phyloP scores from a whole-genome alignment of 2,329 filamentous ascomycete genomes.

The Monosporascus sp. region DNA sequence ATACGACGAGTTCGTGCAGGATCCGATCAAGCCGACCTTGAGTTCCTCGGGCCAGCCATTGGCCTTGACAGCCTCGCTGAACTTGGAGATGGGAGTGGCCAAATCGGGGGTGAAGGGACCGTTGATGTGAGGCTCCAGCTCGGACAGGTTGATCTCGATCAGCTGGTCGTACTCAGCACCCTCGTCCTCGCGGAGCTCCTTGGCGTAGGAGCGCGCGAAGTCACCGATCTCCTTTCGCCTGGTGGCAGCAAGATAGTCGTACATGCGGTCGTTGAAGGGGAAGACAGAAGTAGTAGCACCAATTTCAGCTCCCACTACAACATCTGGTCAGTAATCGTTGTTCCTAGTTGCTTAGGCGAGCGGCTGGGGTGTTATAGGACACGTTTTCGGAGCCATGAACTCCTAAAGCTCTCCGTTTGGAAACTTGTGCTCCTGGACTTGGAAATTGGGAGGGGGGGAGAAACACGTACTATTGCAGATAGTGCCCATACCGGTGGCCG shows the following conservation, averaged over 20 bases:
- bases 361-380: too few relatives aligned
- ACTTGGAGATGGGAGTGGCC: conserved; percentile 95
- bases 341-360: too few relatives aligned
- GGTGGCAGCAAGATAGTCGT: conserved; percentile 88
- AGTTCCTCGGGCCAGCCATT: conserved; percentile 96
- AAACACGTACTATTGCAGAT: conserved; percentile 50
- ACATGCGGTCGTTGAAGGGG: conserved; percentile 97
- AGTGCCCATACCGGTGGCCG: conserved; percentile 82
- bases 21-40: conserved; percentile 95
- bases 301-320: conserved; percentile 51
- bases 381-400: too few relatives aligned
- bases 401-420: too few relatives aligned
- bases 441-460: conserved; percentile 21
- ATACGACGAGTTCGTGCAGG: conserved; percentile 88
- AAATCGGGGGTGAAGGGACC: conserved; percentile 98
- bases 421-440: neutral
- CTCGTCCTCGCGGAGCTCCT: conserved; percentile 81
- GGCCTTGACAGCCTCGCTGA: conserved; percentile 86
- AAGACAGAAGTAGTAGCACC: conserved; percentile 90
- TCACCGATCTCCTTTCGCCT: conserved; percentile 89
- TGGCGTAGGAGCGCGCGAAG: conserved; percentile 76
- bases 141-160: conserved; percentile 90
- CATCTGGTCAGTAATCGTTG: too few relatives aligned
- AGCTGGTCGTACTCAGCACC: conserved; percentile 93
- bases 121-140: conserved; percentile 97